Evolutionary conservation across 2,329 filamentous ascomycete species (phyloP).

Genomic region (Akanthomyces lecanii): DNA sequence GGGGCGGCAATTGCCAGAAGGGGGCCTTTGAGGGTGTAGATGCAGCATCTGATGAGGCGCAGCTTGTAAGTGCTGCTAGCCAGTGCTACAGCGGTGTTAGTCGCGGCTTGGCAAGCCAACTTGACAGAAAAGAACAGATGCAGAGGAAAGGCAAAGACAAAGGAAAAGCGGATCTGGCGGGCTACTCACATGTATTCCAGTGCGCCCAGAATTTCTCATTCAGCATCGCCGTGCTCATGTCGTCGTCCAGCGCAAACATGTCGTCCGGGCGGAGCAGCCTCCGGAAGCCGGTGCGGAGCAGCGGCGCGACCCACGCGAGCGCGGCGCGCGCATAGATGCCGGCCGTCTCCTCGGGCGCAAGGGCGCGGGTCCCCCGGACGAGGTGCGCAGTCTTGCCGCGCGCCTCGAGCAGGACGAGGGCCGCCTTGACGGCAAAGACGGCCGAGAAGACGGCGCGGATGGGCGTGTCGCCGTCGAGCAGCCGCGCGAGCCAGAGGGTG

Average conservation of each 20-base stretch:
- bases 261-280: constrained; percentile 32
- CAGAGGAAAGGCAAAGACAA: neutral
- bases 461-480: constrained; percentile 25
- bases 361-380: constrained; percentile 25
- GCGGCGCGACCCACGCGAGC: constrained; percentile 36
- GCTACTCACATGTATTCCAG: constrained; percentile 27
- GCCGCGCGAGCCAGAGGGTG: constrained; percentile 30
- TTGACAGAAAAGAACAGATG: neutral
- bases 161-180: neutral
- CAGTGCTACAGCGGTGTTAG: constrained; percentile 5
- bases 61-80: constrained; percentile 19
- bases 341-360: constrained; percentile 35
- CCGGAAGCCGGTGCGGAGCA: constrained; percentile 34
- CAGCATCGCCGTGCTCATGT: constrained; percentile 29
- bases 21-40: constrained; percentile 27
- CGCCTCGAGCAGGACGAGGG: constrained; percentile 35
- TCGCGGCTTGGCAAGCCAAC: neutral
- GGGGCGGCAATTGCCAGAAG: constrained; percentile 30
- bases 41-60: constrained; percentile 27
- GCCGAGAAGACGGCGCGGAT: constrained; percentile 33
- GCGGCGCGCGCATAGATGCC: constrained; percentile 36
- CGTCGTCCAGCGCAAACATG: constrained; percentile 32
- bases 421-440: constrained; percentile 34
- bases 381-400: constrained; percentile 31
- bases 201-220: constrained; percentile 28